Evolutionary conservation across 2,329 filamentous ascomycete species (phyloP), one percentile per base, ranked within the genome.

Genomic region (Alternaria consortialis): DNA sequence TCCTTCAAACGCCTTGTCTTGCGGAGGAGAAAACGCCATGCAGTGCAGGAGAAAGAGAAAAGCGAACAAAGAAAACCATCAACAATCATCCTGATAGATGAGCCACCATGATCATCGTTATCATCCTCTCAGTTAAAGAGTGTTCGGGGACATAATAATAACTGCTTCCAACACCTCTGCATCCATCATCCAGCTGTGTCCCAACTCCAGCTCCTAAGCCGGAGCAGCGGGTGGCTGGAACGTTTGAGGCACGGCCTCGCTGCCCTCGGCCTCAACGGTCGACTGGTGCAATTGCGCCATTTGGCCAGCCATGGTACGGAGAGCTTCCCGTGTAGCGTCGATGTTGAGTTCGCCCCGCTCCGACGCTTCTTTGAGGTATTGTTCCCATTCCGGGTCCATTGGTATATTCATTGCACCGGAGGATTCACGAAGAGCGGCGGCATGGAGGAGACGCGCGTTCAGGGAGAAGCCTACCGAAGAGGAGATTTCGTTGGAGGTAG

Each of bases 351-450:
- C 76, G 57, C 88, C 89, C 6, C 85, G 83, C 71, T 91, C 89
- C 50, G 90, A 85, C 43, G 86, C 88, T 69, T 89, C 88, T 77
- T 91, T 91, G 62, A 91, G 80, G 86, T 89, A 92, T 75, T 90
- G 88, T 76, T 92, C 90, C 88, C 88, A 91, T 69, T 90, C 88
- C 64, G 90, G 88, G 71, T 91, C 89, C 66, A 91, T 83, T 27
- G 87, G 84, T 47, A 85, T 83, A 15, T 84, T 83, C 64, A 88
- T 86, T 15, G 53, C 53, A 43, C 88, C 88, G 4, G 58, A 50
- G 8, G 58, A 57, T 34, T 89, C 87, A 56, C 87, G 85, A 47
- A 86, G 83, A 15, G 88, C 88, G 7, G 87, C 88, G 48, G 87
- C 86, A 61, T 87, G 86, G 52, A 87, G 83, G 25, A 91, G 84